These are phyloP conservation scores for Lepidium aucheri DNA, from an alignment of 345 rosid genomes.

Conservation along the genomic window DNA sequence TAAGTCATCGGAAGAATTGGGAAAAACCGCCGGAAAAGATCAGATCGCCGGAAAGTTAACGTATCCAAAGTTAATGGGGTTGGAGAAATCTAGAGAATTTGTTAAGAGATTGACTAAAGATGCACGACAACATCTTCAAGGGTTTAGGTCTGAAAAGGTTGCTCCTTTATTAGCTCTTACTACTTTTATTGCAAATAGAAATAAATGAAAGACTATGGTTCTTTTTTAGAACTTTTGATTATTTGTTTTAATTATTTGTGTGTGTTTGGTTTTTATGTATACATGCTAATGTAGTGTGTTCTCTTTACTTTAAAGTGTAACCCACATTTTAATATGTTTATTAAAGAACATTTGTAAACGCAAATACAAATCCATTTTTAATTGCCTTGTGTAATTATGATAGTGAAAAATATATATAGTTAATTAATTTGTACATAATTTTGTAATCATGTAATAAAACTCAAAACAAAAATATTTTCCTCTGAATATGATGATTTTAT, in stretches of 20 bases:
- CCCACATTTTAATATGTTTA: background rate
- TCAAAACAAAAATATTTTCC: too few species aligned
- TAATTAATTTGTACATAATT: background rate
- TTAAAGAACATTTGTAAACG: background rate
- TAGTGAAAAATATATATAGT: too few species aligned
- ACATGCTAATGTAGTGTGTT: constrained; percentile 17
- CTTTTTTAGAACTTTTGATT: background rate
- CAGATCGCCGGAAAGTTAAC: constrained; percentile 64
- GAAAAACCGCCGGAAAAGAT: constrained; percentile 94
- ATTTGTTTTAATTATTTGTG: background rate
- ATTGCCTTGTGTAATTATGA: background rate
- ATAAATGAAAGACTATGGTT: constrained; percentile 29
- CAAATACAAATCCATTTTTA: background rate
- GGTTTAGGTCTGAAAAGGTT: constrained; percentile 56
- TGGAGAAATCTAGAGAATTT: constrained; percentile 61
- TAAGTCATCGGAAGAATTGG: constrained; percentile 69
- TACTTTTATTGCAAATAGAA: constrained; percentile 71
- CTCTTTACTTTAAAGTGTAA: constrained; percentile 3
- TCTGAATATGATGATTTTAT: too few species aligned
- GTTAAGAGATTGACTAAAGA: constrained; percentile 54
- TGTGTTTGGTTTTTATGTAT: constrained; percentile 18
- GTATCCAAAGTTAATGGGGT: constrained; percentile 69
- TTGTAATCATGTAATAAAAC: too few species aligned
- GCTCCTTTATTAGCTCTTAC: constrained; percentile 81
- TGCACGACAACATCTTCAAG: constrained; percentile 52